These are phyloP conservation scores for Gentiana straminea DNA, from an alignment of 257 asterid genomes.

Conservation along the genomic window DNA sequence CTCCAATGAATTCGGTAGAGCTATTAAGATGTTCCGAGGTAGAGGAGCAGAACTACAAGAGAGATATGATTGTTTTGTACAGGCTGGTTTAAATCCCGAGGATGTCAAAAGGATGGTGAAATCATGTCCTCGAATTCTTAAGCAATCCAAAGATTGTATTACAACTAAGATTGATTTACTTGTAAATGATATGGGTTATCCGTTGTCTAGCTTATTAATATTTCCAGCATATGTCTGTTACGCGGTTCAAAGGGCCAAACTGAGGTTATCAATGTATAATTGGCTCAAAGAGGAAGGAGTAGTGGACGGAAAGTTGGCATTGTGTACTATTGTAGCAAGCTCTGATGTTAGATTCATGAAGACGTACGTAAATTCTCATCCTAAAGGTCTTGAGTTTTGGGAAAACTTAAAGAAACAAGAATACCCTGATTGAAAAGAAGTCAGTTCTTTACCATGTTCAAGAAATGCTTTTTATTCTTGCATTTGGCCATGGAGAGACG, in stretches of 20 bases:
- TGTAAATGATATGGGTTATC: slow-evolving; percentile 38
- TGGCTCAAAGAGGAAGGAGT: slow-evolving; percentile 52
- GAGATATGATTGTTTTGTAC: slow-evolving; percentile 51
- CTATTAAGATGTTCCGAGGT: slow-evolving; percentile 42
- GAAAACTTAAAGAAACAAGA: slow-evolving; percentile 34
- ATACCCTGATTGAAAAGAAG: slow-evolving; percentile 8
- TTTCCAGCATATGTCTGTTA: slow-evolving; percentile 39
- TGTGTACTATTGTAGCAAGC: slow-evolving; percentile 50
- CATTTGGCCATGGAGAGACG: background rate
- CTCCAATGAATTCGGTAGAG: slow-evolving; percentile 42
- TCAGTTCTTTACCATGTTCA: too few relatives aligned
- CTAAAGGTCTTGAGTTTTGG: slow-evolving; percentile 49
- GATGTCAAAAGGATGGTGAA: slow-evolving; percentile 38
- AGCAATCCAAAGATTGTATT: slow-evolving; percentile 40
- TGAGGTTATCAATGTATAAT: slow-evolving; percentile 40
- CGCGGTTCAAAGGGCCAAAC: slow-evolving; percentile 37
- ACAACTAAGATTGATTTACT: slow-evolving; percentile 43
- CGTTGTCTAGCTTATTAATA: slow-evolving; percentile 27
- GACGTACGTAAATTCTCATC: slow-evolving; percentile 45
- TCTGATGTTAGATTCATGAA: slow-evolving; percentile 35
- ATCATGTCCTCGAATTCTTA: slow-evolving; percentile 42
- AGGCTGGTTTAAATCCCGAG: slow-evolving; percentile 36
- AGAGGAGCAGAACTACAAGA: slow-evolving; percentile 56
- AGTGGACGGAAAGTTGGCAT: slow-evolving; percentile 36
- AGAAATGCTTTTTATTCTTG: background rate